A percentile compares a stretch with the other conserved stretches of the same genome.
phyloP scores from a whole-genome alignment of 2,329 filamentous ascomycete species.

The Elsinoe batatas region DNA sequence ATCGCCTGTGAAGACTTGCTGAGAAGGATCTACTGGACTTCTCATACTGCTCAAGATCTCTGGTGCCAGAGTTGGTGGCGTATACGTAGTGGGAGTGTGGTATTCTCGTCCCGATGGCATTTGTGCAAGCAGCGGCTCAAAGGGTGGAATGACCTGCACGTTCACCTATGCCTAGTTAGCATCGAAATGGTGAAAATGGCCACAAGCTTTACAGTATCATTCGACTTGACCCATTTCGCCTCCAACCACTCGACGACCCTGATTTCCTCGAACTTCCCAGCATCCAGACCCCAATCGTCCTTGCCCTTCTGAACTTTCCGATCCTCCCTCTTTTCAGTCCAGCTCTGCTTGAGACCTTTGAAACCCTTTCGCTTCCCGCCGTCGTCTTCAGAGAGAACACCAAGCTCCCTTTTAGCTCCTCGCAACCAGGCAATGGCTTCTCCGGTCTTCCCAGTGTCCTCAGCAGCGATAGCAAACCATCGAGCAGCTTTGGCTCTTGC shows the following conservation, averaged over 20 bases:
- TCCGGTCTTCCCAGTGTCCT: constrained; percentile 69
- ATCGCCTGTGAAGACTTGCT: constrained; percentile 33
- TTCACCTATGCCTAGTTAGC: constrained; percentile 50
- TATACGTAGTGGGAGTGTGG: constrained; percentile 59
- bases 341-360: constrained; percentile 60
- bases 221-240: constrained; percentile 81
- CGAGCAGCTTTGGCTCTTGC: constrained; percentile 77
- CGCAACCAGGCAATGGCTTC: constrained; percentile 79
- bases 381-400: constrained; percentile 40
- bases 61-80: constrained; percentile 54
- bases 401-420: constrained; percentile 66
- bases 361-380: constrained; percentile 46
- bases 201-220: constrained; percentile 63
- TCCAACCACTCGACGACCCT: constrained; percentile 80
- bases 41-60: constrained; percentile 52
- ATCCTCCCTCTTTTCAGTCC: constrained; percentile 70
- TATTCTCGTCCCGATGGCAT: constrained; percentile 88
- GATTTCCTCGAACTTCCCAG: constrained; percentile 72
- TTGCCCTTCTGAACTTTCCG: constrained; percentile 62
- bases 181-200: background rate
- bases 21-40: constrained; percentile 44
- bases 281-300: constrained; percentile 66
- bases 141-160: constrained; percentile 64
- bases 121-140: constrained; percentile 59
- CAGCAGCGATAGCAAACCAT: constrained; percentile 84